phyloP scores from a whole-genome alignment of 2,329 filamentous ascomycete genomes.

The Aspergillus sp. region DNA sequence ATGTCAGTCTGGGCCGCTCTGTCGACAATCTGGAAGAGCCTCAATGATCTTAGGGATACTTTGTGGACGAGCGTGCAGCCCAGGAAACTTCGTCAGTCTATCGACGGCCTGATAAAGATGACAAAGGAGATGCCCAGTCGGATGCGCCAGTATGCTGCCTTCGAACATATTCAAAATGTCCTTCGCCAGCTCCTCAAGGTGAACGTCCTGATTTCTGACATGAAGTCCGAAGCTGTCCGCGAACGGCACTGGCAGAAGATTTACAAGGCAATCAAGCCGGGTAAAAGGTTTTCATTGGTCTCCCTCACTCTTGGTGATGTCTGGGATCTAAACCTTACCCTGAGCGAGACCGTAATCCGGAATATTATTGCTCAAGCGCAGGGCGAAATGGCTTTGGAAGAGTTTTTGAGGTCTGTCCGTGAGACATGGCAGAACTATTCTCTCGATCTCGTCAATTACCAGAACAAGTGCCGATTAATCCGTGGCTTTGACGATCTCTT shows the following conservation, averaged over 20 bases:
- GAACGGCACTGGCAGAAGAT: constrained; percentile 98
- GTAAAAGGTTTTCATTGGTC: constrained; percentile 88
- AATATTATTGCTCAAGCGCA: constrained; percentile 95
- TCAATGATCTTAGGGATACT: constrained; percentile 88
- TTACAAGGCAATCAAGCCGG: constrained; percentile 90
- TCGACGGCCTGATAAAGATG: constrained; percentile 93
- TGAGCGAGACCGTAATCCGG: constrained; percentile 82
- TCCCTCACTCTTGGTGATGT: constrained; percentile 98
- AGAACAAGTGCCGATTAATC: constrained; percentile 96
- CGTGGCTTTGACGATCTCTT: constrained; percentile 98
- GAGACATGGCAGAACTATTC: constrained; percentile 96
- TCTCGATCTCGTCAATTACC: constrained; percentile 92
- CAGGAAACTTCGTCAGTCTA: constrained; percentile 81
- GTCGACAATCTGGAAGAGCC: constrained; percentile 91
- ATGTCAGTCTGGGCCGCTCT: constrained; percentile 97
- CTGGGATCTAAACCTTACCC: constrained; percentile 90
- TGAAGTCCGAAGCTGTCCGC: constrained; percentile 94
- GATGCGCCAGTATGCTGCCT: constrained; percentile 99
- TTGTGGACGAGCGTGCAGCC: constrained; percentile 96
- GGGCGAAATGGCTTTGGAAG: constrained; percentile 96
- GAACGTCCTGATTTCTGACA: constrained; percentile 79
- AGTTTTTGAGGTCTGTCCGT: constrained; percentile 93
- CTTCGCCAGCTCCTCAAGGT: constrained; percentile 87
- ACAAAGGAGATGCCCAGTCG: constrained; percentile 99
- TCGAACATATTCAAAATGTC: constrained; percentile 93